Conservation (phyloP, 1,284 basidiomycete species). For the Cutaneotrichosporon cavernicola region DNA sequence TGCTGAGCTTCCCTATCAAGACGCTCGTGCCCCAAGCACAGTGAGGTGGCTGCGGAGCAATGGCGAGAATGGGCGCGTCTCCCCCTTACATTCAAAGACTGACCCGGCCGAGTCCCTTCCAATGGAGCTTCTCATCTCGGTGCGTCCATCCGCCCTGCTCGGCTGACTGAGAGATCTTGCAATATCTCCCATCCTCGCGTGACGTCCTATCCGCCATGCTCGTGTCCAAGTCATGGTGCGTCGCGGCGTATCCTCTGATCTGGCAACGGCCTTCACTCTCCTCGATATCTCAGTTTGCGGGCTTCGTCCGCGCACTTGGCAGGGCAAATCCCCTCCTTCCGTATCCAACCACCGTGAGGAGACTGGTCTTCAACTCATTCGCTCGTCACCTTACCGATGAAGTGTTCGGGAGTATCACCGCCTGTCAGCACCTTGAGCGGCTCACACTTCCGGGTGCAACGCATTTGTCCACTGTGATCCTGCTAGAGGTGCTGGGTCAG, state of each 20-base stretch:
- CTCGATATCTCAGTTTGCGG: slow-evolving; percentile 57
- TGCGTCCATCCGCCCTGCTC: slow-evolving; percentile 16
- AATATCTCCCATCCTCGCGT: slow-evolving; percentile 69
- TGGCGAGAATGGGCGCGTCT: background rate
- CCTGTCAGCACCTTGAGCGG: slow-evolving; percentile 82
- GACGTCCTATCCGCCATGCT: slow-evolving; percentile 75
- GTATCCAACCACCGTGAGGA: slow-evolving; percentile 82
- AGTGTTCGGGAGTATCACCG: slow-evolving; percentile 69
- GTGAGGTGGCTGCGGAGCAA: background rate
- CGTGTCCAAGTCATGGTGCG: slow-evolving; percentile 90
- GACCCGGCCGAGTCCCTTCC: slow-evolving; percentile 58
- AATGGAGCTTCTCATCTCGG: slow-evolving; percentile 72
- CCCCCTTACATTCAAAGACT: background rate
- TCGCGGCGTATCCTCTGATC: slow-evolving; percentile 88
- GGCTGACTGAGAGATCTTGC: slow-evolving; percentile 66
- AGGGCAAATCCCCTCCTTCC: slow-evolving; percentile 68
- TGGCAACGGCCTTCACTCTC: slow-evolving; percentile 86
- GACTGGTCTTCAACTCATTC: slow-evolving; percentile 83
- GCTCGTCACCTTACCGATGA: slow-evolving; percentile 73
- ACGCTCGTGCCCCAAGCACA: background rate
- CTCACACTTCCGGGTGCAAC: slow-evolving; percentile 85
- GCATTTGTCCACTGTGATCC: slow-evolving; percentile 66
- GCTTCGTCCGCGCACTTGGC: slow-evolving; percentile 35
- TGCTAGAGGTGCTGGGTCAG: slow-evolving; percentile 66
- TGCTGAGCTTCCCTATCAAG: slow-evolving; percentile 5